Conservation (phyloP, 768 basidiomycete species). For the Russula lepida region DNA sequence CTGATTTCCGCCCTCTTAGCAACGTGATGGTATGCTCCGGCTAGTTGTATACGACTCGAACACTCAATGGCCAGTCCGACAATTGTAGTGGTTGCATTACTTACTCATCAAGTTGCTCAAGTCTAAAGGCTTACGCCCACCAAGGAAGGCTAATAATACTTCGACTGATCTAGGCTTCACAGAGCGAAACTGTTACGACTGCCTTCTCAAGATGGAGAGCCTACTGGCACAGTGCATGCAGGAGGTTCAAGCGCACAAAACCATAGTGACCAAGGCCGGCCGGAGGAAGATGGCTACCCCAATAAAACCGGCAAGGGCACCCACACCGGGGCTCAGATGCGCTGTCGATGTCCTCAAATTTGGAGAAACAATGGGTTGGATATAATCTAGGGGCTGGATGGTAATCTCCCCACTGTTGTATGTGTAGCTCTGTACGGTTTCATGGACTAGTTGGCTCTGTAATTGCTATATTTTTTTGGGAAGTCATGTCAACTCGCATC, state of each 20-base stretch:
- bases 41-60: background rate
- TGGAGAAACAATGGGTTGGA: slow-evolving; percentile 56
- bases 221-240: slow-evolving; percentile 44
- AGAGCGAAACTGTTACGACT: slow-evolving; percentile 63
- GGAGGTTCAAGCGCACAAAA: slow-evolving; percentile 29
- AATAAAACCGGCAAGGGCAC: slow-evolving; percentile 23
- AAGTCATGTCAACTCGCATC: background rate
- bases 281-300: slow-evolving; percentile 29
- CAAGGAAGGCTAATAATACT: slow-evolving; percentile 26
- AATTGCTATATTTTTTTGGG: slow-evolving; percentile 4
- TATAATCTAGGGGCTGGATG: slow-evolving; percentile 24
- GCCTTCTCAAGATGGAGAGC: slow-evolving; percentile 56
- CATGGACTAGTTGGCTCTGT: background rate
- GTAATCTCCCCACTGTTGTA: background rate
- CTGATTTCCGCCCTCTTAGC: slow-evolving; percentile 67
- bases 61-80: background rate
- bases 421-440: background rate
- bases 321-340: slow-evolving; percentile 24
- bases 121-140: slow-evolving; percentile 52
- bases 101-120: slow-evolving; percentile 63
- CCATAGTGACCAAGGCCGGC: slow-evolving; percentile 30
- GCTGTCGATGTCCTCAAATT: slow-evolving; percentile 58
- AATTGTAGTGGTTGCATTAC: slow-evolving; percentile 83
- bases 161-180: slow-evolving; percentile 34
- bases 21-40: slow-evolving; percentile 72